Evolutionary conservation across 1,284 basidiomycete species (phyloP).

Genomic region (Pholiota adiposa): DNA sequence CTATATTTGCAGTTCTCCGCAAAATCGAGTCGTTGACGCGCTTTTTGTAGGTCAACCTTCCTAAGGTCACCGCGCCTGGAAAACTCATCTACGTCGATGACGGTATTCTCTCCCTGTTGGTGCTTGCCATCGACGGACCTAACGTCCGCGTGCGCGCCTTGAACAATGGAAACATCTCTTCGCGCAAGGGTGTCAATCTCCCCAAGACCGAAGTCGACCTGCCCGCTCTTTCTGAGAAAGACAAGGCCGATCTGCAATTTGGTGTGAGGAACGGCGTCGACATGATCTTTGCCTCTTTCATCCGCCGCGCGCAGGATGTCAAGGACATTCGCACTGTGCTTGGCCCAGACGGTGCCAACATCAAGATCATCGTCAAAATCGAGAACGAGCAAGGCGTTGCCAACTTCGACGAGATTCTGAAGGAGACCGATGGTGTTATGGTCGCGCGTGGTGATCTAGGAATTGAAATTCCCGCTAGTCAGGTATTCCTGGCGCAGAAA

Average conservation of each 20-base stretch:
- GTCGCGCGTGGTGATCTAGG: conserved; percentile 98
- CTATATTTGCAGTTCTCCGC: conserved; percentile 19
- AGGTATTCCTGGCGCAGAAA: conserved; percentile 98
- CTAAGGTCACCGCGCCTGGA: conserved; percentile 94
- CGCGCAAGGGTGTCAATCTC: conserved; percentile 99
- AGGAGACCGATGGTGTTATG: conserved; percentile 96
- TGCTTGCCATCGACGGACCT: conserved; percentile 82
- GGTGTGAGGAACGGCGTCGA: conserved; percentile 98
- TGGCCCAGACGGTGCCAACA: conserved; percentile 88
- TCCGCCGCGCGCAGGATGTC: conserved; percentile 92
- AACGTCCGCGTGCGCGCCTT: conserved; percentile 87
- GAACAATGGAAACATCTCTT: conserved; percentile 94
- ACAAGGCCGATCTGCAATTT: conserved; percentile 93
- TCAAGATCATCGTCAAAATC: conserved; percentile 99
- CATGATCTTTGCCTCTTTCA: conserved; percentile 99
- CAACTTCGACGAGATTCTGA: conserved; percentile 97
- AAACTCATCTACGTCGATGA: conserved; percentile 98
- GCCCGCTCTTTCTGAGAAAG: conserved; percentile 97
- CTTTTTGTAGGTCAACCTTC: conserved; percentile 77
- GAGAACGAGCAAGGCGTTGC: conserved; percentile 97
- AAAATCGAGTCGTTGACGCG: neutral
- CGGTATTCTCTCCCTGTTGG: conserved; percentile 95
- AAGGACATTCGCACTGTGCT: conserved; percentile 89
- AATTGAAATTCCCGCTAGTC: conserved; percentile 97
- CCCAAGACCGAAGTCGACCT: conserved; percentile 98